phyloP scores from a whole-genome alignment of 441 rosid species.

The Pelargonium australe region DNA sequence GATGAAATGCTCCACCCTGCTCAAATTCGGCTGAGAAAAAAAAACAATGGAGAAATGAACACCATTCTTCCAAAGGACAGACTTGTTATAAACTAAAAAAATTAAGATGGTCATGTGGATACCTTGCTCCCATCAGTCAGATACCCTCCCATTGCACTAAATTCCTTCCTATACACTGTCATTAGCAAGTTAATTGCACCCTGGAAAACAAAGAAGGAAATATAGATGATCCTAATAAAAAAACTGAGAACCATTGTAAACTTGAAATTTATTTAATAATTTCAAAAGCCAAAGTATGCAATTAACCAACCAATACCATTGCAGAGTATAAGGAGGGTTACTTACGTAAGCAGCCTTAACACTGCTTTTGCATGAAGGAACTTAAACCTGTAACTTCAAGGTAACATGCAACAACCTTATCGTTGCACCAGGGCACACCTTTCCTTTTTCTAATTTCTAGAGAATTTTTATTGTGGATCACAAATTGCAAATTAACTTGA shows the following conservation, averaged over 20 bases:
- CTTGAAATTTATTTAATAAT: no score
- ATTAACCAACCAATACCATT: no score
- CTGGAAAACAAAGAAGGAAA: constrained; percentile 28
- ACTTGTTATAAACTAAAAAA: constrained; percentile 11
- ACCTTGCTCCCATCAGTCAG: constrained; percentile 82
- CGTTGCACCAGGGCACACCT: no score
- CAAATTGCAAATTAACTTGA: not conserved
- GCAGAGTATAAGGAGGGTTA: no score
- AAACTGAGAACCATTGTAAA: constrained; percentile 8
- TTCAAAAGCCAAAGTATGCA: no score
- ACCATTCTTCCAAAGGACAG: constrained; percentile 15
- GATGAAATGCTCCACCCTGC: constrained; percentile 74
- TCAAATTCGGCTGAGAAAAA: constrained; percentile 55
- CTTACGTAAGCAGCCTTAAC: no score
- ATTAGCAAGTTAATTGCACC: constrained; percentile 90
- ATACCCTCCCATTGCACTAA: constrained; percentile 54
- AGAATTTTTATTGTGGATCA: not conserved
- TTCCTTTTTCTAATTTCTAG: not conserved
- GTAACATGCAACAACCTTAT: no score
- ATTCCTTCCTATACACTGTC: constrained; percentile 80
- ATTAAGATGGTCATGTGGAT: constrained; percentile 12
- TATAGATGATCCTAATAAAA: constrained; percentile 14
- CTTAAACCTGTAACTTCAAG: no score
- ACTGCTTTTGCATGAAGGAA: no score
- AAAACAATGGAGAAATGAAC: constrained; percentile 14